These are phyloP conservation scores for Dendrothele bispora DNA, from an alignment of 768 basidiomycete genomes.

Conservation along the genomic window DNA sequence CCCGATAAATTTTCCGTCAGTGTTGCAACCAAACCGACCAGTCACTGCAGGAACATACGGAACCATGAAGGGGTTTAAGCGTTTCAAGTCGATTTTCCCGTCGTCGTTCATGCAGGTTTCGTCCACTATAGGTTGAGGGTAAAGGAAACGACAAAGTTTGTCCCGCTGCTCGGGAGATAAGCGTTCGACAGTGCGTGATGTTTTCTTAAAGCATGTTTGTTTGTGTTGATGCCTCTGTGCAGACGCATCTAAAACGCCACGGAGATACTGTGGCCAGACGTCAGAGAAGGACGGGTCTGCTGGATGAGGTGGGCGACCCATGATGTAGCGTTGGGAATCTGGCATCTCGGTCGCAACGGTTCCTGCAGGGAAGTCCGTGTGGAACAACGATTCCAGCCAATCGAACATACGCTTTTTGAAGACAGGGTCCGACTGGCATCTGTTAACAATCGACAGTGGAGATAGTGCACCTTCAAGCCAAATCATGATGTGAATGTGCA, in stretches of 20 bases:
- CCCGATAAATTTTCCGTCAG: conserved; percentile 4
- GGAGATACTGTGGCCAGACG: neutral
- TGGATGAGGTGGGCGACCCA: too few species aligned
- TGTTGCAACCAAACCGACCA: conserved; percentile 2
- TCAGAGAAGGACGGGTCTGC: too few species aligned
- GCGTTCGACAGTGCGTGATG: neutral
- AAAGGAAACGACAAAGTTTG: conserved; percentile 6
- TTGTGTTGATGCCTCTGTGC: conserved; percentile 4
- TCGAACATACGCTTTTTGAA: neutral
- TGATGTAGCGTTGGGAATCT: too few species aligned
- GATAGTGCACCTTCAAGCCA: conserved; percentile 20
- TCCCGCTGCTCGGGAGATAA: conserved; percentile 7
- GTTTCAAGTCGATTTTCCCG: neutral
- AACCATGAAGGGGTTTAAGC: neutral
- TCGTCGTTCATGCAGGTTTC: conserved; percentile 1
- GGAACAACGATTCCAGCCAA: neutral
- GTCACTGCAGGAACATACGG: neutral
- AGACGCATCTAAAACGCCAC: neutral
- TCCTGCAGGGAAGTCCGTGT: too few species aligned
- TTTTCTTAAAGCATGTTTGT: conserved; percentile 11
- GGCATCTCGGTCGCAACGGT: too few species aligned
- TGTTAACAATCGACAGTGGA: neutral
- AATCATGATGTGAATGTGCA: conserved; percentile 25
- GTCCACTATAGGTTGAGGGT: neutral
- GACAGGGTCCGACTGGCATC: conserved; percentile 8